phyloP scores from a whole-genome alignment of 345 rosid genomes.

The Populus simonii region DNA sequence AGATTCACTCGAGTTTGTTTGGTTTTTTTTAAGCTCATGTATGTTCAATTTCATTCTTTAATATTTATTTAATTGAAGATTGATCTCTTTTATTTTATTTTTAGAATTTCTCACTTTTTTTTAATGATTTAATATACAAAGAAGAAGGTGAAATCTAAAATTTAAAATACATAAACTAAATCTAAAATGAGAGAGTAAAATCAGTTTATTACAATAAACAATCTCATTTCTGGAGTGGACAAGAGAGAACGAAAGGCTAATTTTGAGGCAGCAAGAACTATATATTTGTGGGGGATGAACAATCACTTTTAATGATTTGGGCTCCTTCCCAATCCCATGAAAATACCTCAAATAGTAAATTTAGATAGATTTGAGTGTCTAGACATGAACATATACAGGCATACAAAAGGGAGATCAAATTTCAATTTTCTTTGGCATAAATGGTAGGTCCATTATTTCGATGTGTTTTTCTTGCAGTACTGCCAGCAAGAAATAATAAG shows the following conservation, averaged over 20 bases:
- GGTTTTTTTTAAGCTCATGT: no score
- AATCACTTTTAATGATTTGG: not conserved
- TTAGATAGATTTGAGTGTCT: not conserved
- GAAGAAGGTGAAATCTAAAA: no score
- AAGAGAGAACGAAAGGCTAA: not conserved
- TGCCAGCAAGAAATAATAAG: constrained; percentile 1
- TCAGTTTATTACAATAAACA: no score
- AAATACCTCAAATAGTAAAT: not conserved
- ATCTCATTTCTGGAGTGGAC: constrained; percentile 10
- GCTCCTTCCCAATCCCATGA: not conserved
- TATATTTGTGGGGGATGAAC: not conserved
- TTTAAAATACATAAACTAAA: no score
- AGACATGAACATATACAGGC: not conserved
- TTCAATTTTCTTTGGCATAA: not conserved
- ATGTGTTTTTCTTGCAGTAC: not conserved
- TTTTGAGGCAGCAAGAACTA: not conserved
- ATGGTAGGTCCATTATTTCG: constrained; percentile 15
- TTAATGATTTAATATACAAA: no score
- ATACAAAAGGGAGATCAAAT: not conserved
- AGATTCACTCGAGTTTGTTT: accelerated
- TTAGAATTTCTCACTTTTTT: no score
- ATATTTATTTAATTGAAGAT: no score
- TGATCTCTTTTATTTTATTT: no score
- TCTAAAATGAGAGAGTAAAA: no score
- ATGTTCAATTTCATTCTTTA: accelerated